A percentile compares a stretch with the other conserved stretches of the same genome.
These are phyloP conservation scores for Geum urbanum DNA, from an alignment of 306 rosid species.

Conservation along the genomic window DNA sequence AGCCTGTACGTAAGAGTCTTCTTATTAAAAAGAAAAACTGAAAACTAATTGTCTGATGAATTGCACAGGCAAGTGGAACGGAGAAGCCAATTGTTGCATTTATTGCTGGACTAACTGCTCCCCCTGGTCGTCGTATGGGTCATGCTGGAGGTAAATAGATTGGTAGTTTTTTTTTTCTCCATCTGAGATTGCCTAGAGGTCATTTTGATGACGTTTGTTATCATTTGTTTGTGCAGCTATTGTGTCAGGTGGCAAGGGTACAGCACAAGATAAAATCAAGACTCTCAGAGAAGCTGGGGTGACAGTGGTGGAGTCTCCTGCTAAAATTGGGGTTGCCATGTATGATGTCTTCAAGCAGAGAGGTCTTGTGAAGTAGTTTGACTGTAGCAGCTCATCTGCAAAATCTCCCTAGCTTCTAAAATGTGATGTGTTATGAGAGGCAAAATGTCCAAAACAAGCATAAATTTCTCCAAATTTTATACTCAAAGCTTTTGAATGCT, in stretches of 20 bases:
- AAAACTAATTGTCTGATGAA: constrained; percentile 11
- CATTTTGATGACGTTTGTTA: too few relatives aligned
- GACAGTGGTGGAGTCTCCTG: too few relatives aligned
- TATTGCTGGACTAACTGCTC: constrained; percentile 99
- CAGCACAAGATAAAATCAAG: too few relatives aligned
- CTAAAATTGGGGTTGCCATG: constrained; percentile 84
- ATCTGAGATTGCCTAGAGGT: too few relatives aligned
- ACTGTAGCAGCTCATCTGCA: not conserved
- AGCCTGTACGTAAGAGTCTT: too few relatives aligned
- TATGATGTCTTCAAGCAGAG: constrained; percentile 83
- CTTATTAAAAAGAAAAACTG: not conserved
- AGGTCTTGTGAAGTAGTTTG: constrained; percentile 59
- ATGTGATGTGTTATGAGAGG: not conserved
- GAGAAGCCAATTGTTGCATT: constrained; percentile 92
- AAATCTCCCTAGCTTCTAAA: not conserved
- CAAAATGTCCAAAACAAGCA: constrained; percentile 18
- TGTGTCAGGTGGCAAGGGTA: too few relatives aligned
- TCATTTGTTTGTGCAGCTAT: too few relatives aligned
- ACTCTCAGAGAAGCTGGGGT: too few relatives aligned
- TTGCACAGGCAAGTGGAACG: constrained; percentile 86
- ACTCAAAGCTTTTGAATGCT: constrained; percentile 13
- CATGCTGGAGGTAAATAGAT: too few relatives aligned
- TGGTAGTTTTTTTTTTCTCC: too few relatives aligned
- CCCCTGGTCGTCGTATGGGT: too few relatives aligned
- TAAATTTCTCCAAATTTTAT: not conserved